Percentiles rank a stretch among this genome's conserved stretches.
Evolutionary conservation across 495 filamentous ascomycete genomes (phyloP).

Genomic region (Trichoderma virens): DNA sequence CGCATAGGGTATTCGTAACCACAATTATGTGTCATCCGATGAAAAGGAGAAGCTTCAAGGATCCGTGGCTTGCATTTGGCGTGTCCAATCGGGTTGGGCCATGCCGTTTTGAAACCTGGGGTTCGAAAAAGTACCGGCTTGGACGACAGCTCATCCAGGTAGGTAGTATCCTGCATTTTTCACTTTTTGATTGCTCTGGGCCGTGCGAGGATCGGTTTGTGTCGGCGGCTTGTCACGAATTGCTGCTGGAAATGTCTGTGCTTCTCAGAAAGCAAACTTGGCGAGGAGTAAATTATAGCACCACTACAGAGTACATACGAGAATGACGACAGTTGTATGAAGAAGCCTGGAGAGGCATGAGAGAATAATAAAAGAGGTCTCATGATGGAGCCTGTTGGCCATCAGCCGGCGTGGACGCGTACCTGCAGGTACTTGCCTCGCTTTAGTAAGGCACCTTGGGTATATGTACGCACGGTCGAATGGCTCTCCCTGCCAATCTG

Average conservation of each 20-base stretch:
- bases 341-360: neutral
- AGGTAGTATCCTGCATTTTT: too few species aligned
- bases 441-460: too few species aligned
- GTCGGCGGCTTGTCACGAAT: too few species aligned
- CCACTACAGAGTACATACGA: neutral
- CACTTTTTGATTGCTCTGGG: neutral
- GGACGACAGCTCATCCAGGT: neutral
- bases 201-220: neutral
- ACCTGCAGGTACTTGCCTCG: neutral
- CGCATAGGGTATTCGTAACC: neutral
- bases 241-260: too few species aligned
- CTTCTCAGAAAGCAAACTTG: too few species aligned
- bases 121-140: constrained; percentile 1
- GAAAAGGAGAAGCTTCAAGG: neutral
- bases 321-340: neutral
- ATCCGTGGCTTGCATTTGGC: neutral
- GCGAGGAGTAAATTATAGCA: too few species aligned
- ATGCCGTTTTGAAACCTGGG: neutral
- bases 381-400: neutral
- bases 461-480: too few species aligned
- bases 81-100: neutral
- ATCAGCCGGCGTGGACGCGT: neutral
- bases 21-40: neutral
- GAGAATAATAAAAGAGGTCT: neutral
- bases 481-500: too few species aligned